Evolutionary conservation across 495 filamentous ascomycete species (phyloP), one percentile per base, ranked within the genome.

Genomic region (Echria macrotheca): DNA sequence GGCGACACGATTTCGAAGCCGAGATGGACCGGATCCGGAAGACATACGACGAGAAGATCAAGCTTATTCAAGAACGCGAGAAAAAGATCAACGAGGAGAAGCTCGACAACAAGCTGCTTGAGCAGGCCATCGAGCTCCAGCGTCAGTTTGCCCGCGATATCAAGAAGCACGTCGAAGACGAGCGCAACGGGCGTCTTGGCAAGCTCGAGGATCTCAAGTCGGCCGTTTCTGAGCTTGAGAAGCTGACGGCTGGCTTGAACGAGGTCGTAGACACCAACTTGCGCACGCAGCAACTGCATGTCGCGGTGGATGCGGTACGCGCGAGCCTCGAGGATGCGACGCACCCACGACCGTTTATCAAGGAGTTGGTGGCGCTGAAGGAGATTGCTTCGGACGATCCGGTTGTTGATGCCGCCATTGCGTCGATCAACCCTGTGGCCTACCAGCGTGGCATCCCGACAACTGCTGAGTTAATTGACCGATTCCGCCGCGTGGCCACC

Each of bases 381-480:
- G 89, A 95, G 67, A 83, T 95, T 54, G 88, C 89, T 17, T 70
- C 75, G 14, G 83, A 88, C 32, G 86, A 96, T 62, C 67, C 85
- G 2, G 86, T 96, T 7, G 84, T 96, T 45, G 80, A 86, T 53
- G 91, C 91, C 11, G 93, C 93, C 26, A 94, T 98, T 57, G 84
- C 83, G 2, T 93, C 89, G 46, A 96, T 98, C 70, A 89, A 93
- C 71, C 93, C 93, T 5, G 76, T 78, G 10, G 89, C 94, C 26
- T 98, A 98, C 70, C 91, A 96, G 73, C 82, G 83, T 39, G 93
- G 93, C 52, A 83, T 98, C 49, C 81, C 90, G 19, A 89, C 87
- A 2, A 70, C 83, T 0, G 71, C 86, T 4, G 84, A 91, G 65
- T 83, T 98, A 15, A 83, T 97, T 47, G 93, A 96, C 66, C 86